These are phyloP conservation scores for Podila verticillata DNA, from an alignment of 192 early-diverging fungal genomes.

Conservation along the genomic window DNA sequence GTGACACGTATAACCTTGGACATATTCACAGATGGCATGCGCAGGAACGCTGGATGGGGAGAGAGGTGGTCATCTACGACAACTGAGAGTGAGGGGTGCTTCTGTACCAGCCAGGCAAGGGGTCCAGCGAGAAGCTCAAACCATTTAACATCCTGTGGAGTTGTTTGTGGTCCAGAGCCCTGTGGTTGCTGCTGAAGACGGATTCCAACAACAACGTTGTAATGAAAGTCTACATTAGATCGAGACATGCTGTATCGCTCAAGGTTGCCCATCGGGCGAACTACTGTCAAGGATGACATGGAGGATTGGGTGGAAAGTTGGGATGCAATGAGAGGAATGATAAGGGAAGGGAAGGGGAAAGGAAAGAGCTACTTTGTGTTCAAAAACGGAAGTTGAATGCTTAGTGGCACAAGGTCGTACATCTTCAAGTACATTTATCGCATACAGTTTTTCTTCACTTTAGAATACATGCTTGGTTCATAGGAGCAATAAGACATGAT, in stretches of 20 bases:
- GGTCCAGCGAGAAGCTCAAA: constrained; percentile 17
- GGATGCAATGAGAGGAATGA: too few species aligned
- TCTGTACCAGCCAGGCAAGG: constrained; percentile 24
- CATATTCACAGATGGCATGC: constrained; percentile 24
- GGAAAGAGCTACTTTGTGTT: too few species aligned
- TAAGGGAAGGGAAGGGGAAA: too few species aligned
- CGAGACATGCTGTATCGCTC: constrained; percentile 32
- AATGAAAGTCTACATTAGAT: constrained; percentile 11
- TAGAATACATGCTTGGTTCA: too few species aligned
- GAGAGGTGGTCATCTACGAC: constrained; percentile 30
- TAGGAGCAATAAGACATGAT: too few species aligned
- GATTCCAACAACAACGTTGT: constrained; percentile 28
- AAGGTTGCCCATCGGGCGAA: constrained; percentile 24
- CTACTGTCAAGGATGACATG: constrained; percentile 3
- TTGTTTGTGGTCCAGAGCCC: background rate
- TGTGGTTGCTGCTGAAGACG: constrained; percentile 1
- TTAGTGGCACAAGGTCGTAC: too few species aligned
- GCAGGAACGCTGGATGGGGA: constrained; percentile 13
- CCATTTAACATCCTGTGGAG: constrained; percentile 7
- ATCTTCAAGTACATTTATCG: too few species aligned
- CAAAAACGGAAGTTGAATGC: too few species aligned
- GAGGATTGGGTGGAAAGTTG: too few species aligned
- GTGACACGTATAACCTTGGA: constrained; percentile 8
- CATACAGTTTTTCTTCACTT: too few species aligned
- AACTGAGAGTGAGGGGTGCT: constrained; percentile 28